Evolutionary conservation across 2,329 filamentous ascomycete genomes (phyloP).

Genomic region (Diplodia sapinea): DNA sequence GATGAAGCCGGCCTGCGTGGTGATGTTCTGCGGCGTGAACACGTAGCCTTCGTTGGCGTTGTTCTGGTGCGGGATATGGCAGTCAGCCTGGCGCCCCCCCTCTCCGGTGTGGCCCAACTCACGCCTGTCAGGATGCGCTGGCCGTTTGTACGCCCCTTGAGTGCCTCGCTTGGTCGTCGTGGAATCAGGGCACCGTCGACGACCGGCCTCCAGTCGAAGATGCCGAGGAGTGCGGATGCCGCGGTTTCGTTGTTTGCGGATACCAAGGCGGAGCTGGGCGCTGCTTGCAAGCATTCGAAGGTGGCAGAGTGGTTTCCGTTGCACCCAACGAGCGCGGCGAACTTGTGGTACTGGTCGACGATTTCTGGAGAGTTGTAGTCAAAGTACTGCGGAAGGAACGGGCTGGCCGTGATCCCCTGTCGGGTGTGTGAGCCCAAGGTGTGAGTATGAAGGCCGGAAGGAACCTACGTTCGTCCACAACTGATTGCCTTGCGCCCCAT

Average conservation of each 20-base stretch:
- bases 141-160: slow-evolving; percentile 49
- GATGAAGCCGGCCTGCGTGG: slow-evolving; percentile 49
- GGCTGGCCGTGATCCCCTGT: slow-evolving; percentile 42
- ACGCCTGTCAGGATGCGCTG: slow-evolving; percentile 44
- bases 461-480: slow-evolving; percentile 46
- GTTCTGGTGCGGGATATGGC: slow-evolving; percentile 47
- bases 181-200: slow-evolving; percentile 62
- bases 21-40: slow-evolving; percentile 55
- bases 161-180: slow-evolving; percentile 47
- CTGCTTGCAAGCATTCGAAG: slow-evolving; percentile 60
- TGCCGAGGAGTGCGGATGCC: slow-evolving; percentile 60
- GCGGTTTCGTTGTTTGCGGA: slow-evolving; percentile 58
- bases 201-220: slow-evolving; percentile 66
- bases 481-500: slow-evolving; percentile 41
- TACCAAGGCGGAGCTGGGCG: slow-evolving; percentile 60
- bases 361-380: slow-evolving; percentile 57
- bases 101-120: not conserved
- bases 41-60: slow-evolving; percentile 56
- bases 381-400: slow-evolving; percentile 66
- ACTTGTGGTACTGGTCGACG: slow-evolving; percentile 57
- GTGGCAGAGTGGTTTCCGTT: not conserved
- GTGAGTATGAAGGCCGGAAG: too few species aligned
- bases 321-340: slow-evolving; percentile 58
- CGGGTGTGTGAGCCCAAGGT: not conserved
- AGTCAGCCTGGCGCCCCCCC: not conserved